Base-by-base conservation (phyloP, 78 protist species). In the Dictyostelium brefeldianum region DNA sequence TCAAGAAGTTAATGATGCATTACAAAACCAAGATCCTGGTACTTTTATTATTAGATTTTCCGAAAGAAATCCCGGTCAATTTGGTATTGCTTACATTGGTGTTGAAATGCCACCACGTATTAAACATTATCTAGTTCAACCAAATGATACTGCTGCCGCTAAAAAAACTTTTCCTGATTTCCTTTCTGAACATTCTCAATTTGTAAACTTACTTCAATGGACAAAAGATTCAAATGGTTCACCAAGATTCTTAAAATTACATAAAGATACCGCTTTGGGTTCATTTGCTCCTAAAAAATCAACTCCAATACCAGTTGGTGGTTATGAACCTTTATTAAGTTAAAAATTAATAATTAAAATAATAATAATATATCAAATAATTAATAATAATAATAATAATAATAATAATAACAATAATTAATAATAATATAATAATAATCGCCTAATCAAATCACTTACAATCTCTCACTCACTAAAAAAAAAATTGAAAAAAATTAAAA, bases 161-260 rank as follows among this genome's bases (percentile, higher is more conserved):
- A 80, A 92, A 65, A 92, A 92, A 71, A 92, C 95, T 31, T 84
- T 92, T 80, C 95, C 95, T 27, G 95, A 92, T 54, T 92, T 92
- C 67, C 56, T 92, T 15, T 73, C 85, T 3, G 95, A 90, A n/a
- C 90, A 80, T 47, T 82, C 95, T 43, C 95, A 90, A 74, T 81
- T 90, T 43, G 81, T 87, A 29, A 78, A 87, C 69, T 50, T 87
- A 31, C 70, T 87, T 17, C 93, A 87, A 64, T 87, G 93, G 93
- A 77, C 93, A 0, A 87, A 87, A 48, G 93, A 80, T 64, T 50
- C 74, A 56, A 80, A 87, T 77, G 93, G 93, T 22, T 20, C 59
- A 0, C 93, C 93, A 87, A 87, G 93, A 77, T 87, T 87, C 64
- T 36, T 87, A 41, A 87, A 87, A 62, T 65, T 81, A 31, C 93